Conservation (phyloP, 495 filamentous ascomycete species). For the Aspergillus kassunensis region DNA sequence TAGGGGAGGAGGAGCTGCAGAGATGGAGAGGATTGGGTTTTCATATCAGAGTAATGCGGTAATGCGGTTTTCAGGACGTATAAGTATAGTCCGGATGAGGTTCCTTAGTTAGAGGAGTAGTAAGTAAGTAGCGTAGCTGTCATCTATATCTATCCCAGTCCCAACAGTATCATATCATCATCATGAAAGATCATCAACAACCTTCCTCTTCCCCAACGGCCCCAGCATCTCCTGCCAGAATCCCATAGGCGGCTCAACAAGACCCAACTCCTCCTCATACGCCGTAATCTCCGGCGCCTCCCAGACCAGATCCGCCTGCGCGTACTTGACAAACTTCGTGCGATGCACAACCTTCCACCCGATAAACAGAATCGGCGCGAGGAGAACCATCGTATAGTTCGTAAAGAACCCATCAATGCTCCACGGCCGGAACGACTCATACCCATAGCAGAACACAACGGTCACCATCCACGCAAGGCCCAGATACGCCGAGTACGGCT, state of each 20-base stretch:
- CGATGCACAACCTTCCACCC: conserved; percentile 55
- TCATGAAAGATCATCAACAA: too few relatives aligned
- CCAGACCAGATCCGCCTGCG: conserved; percentile 54
- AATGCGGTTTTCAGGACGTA: conserved; percentile 34
- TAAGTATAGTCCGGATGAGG: too few relatives aligned
- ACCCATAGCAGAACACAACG: conserved; percentile 49
- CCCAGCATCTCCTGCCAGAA: conserved; percentile 10
- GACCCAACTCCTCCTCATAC: conserved; percentile 19
- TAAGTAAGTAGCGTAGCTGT: too few relatives aligned
- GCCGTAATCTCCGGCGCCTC: conserved; percentile 29
- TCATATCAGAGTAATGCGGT: conserved; percentile 21
- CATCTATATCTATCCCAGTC: too few relatives aligned
- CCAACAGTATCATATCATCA: too few relatives aligned
- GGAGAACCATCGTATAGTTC: conserved; percentile 53
- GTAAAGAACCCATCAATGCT: conserved; percentile 49
- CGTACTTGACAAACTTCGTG: conserved; percentile 44
- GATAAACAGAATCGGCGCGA: conserved; percentile 43
- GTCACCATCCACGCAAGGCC: conserved; percentile 38
- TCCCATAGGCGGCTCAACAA: neutral
- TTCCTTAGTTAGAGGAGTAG: too few relatives aligned
- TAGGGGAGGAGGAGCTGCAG: conserved; percentile 8
- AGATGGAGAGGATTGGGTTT: conserved; percentile 26
- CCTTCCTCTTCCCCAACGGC: neutral
- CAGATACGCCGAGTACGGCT: conserved; percentile 54
- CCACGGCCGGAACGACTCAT: conserved; percentile 50